Conservation (phyloP, 305 asterid genomes). For the Fraxinus nigra region DNA sequence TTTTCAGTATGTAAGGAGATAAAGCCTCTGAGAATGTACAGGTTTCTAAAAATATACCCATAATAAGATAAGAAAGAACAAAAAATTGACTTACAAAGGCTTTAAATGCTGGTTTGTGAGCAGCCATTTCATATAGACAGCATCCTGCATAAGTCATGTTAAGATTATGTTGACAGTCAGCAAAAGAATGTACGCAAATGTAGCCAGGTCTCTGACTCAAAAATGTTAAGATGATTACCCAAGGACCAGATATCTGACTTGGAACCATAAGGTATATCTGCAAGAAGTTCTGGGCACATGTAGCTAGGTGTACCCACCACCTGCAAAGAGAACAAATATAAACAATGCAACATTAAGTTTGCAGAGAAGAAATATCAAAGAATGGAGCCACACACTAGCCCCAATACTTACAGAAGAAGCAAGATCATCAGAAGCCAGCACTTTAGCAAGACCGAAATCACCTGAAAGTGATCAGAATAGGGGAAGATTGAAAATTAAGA, state of each 20-base stretch:
- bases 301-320: constrained; percentile 99
- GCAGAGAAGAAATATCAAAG: neutral
- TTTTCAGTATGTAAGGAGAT: neutral
- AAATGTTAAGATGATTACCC: constrained; percentile 47
- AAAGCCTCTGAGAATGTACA: neutral
- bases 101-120: constrained; percentile 84
- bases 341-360: neutral
- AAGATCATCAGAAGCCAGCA: constrained; percentile 80
- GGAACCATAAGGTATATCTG: constrained; percentile 97
- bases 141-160: constrained; percentile 56
- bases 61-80: neutral
- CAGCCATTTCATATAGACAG: constrained; percentile 92
- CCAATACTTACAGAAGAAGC: constrained; percentile 87
- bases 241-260: constrained; percentile 99
- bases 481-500: constrained; percentile 13
- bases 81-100: constrained; percentile 76
- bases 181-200: constrained; percentile 17
- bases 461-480: constrained; percentile 46
- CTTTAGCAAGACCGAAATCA: constrained; percentile 98
- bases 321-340: constrained; percentile 36
- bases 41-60: neutral
- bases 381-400: constrained; percentile 1
- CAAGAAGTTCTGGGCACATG: constrained; percentile 99
- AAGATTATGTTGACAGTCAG: constrained; percentile 5
- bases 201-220: constrained; percentile 12